A percentile compares a stretch with the other conserved stretches of the same genome.
These are phyloP conservation scores for Helianthus tuberosus DNA, from an alignment of 129 eudicot genomes.

Conservation along the genomic window DNA sequence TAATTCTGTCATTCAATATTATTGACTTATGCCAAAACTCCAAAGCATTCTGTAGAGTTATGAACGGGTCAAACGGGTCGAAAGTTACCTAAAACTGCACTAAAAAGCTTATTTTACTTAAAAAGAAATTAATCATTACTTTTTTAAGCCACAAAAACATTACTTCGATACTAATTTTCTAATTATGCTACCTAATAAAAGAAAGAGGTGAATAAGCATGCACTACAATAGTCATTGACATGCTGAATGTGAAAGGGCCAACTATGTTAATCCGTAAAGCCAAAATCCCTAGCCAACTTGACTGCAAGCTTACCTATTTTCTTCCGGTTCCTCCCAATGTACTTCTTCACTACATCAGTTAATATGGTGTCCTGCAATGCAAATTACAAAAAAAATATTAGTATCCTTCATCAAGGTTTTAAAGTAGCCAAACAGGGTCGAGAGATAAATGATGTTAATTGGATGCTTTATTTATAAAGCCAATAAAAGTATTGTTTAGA, in stretches of 20 bases:
- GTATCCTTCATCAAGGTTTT: conserved; percentile 3
- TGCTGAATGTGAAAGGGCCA: not conserved
- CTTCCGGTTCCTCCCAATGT: conserved; percentile 51
- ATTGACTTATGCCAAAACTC: too few species aligned
- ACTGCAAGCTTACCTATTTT: conserved; percentile 44
- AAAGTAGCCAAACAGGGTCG: not conserved
- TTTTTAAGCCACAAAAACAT: too few species aligned
- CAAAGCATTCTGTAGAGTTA: too few species aligned
- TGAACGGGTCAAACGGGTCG: too few species aligned
- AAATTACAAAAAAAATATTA: not conserved
- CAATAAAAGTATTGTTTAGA: not conserved
- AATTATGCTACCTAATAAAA: too few species aligned
- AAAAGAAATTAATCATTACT: too few species aligned
- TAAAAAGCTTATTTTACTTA: too few species aligned
- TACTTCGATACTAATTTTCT: too few species aligned
- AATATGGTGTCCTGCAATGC: conserved; percentile 44
- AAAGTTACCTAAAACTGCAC: too few species aligned
- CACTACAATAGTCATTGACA: not conserved
- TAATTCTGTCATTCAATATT: too few species aligned
- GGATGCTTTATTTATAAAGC: not conserved
- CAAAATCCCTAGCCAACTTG: not conserved
- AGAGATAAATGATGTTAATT: not conserved
- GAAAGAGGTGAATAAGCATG: not conserved
- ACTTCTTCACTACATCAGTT: conserved; percentile 44
- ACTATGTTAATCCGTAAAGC: not conserved